Evolutionary conservation across 176 grass and related monocot species (phyloP).

Genomic region (Oryza longistaminata): DNA sequence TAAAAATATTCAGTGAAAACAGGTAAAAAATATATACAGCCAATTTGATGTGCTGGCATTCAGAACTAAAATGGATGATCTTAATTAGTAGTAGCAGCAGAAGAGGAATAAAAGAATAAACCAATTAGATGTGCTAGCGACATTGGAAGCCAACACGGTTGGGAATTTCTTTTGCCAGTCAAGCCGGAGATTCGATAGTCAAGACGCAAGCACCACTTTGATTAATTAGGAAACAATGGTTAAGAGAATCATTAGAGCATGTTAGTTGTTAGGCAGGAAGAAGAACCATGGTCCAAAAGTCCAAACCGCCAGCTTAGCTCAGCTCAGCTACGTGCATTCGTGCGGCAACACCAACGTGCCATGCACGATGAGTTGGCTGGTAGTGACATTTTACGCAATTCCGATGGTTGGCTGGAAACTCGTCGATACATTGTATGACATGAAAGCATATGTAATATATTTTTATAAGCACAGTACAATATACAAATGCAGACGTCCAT

Average conservation of each 20-base stretch:
- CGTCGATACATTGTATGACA: not conserved
- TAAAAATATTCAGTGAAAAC: not conserved
- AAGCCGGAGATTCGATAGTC: not conserved
- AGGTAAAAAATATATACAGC: not conserved
- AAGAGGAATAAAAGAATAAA: not conserved
- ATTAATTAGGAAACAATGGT: not conserved
- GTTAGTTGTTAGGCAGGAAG: constrained; percentile 24
- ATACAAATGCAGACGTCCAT: too few species aligned
- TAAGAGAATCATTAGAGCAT: not conserved
- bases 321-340: not conserved
- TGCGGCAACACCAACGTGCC: constrained; percentile 17
- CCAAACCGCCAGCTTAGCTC: not conserved
- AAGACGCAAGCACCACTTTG: not conserved
- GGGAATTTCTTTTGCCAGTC: not conserved
- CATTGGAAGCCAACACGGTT: not conserved
- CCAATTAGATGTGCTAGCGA: not conserved
- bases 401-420: not conserved
- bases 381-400: not conserved
- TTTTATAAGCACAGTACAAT: too few species aligned
- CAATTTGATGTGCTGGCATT: not conserved
- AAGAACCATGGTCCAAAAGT: constrained; percentile 13
- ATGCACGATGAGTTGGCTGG: not conserved
- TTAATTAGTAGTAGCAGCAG: too few species aligned
- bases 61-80: not conserved
- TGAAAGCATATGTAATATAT: too few species aligned